A percentile compares a stretch with the other conserved stretches of the same genome.
These are phyloP conservation scores for Pezicula rhizophila DNA, from an alignment of 2,329 filamentous ascomycete species.

Conservation along the genomic window DNA sequence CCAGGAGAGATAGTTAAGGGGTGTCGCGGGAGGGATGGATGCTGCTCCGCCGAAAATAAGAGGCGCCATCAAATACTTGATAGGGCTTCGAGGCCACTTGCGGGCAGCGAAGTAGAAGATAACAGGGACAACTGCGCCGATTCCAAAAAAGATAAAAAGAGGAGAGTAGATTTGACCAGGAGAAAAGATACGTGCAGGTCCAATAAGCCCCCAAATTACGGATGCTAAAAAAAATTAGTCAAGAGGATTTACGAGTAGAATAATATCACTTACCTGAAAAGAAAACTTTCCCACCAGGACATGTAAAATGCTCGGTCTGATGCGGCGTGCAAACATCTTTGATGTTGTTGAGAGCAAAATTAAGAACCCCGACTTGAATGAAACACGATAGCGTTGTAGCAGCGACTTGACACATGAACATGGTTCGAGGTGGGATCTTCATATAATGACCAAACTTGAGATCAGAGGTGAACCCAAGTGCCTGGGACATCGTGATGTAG, in stretches of 20 bases:
- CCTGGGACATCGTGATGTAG: conserved; percentile 58
- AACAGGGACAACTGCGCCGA: conserved; percentile 57
- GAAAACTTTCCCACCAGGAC: conserved; percentile 44
- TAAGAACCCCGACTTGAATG: conserved; percentile 59
- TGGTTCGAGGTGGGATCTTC: conserved; percentile 56
- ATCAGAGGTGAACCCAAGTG: conserved; percentile 40
- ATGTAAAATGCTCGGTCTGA: conserved; percentile 52
- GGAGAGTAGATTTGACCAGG: conserved; percentile 53
- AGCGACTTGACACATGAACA: conserved; percentile 61
- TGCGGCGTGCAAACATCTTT: conserved; percentile 52
- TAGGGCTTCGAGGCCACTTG: conserved; percentile 52
- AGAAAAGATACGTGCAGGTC: conserved; percentile 64
- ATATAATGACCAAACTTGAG: conserved; percentile 48
- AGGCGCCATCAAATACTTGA: conserved; percentile 62
- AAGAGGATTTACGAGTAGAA: conserved; percentile 40
- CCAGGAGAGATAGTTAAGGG: conserved; percentile 67
- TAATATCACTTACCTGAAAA: conserved; percentile 44
- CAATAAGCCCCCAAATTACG: conserved; percentile 68
- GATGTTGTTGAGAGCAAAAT: conserved; percentile 56
- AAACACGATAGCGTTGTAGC: conserved; percentile 62
- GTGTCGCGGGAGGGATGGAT: conserved; percentile 62
- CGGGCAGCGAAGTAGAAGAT: conserved; percentile 51
- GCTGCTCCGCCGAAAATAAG: conserved; percentile 62
- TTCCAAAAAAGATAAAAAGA: conserved; percentile 66
- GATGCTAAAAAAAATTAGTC: conserved; percentile 59